phyloP scores from a whole-genome alignment of 2,329 filamentous ascomycete genomes.

The Ophiostoma pallidulum region DNA sequence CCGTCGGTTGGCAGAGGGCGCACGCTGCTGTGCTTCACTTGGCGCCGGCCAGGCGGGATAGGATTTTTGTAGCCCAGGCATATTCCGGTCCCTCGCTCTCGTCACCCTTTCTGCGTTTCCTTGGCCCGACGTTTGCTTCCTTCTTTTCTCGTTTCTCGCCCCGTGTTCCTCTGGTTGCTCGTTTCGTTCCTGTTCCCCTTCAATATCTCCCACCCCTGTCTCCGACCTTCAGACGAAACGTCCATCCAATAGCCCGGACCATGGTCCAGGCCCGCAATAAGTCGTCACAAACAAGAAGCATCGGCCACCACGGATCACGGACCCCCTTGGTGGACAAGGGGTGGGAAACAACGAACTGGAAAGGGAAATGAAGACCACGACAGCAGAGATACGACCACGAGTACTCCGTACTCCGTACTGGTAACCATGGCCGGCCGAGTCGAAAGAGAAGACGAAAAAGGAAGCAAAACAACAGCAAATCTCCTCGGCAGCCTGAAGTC shows the following conservation, averaged over 20 bases:
- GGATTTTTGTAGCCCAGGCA: neutral
- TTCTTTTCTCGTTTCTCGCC: no score
- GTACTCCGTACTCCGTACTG: no score
- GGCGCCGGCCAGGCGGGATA: neutral
- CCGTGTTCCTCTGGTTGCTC: neutral
- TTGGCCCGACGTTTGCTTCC: neutral
- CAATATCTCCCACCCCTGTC: neutral
- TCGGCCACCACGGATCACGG: neutral
- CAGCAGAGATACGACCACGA: no score
- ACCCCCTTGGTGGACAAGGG: neutral
- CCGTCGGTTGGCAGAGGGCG: neutral
- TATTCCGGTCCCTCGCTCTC: neutral
- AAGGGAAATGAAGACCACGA: conserved; percentile 5
- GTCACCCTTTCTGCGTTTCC: no score
- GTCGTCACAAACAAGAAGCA: no score
- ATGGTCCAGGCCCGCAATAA: no score
- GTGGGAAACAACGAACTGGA: no score
- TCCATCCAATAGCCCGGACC: conserved; percentile 1
- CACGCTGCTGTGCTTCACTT: conserved; percentile 4
- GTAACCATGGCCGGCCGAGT: no score
- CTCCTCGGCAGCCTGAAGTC: neutral
- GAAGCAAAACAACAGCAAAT: neutral
- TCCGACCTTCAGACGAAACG: conserved; percentile 4
- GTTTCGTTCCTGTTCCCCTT: neutral
- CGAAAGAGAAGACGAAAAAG: no score